These are phyloP conservation scores for Fusarium sterilihyphosum DNA, from an alignment of 2,329 filamentous ascomycete species.

Conservation along the genomic window DNA sequence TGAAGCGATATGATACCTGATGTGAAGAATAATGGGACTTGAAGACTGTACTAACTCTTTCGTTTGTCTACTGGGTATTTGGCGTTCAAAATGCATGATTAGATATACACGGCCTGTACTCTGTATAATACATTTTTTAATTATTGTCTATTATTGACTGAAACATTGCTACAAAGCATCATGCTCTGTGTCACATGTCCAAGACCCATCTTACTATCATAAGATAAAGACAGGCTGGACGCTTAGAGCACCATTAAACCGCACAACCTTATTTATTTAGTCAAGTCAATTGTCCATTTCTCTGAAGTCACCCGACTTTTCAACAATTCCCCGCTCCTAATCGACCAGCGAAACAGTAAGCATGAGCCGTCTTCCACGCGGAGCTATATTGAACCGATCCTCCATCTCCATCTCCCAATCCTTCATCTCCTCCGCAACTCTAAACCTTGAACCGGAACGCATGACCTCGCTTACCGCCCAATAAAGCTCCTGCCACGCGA, in stretches of 20 bases:
- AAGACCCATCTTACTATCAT: not conserved
- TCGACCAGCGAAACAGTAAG: not conserved
- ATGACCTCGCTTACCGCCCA: not conserved
- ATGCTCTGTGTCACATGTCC: not conserved
- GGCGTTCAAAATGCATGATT: not conserved
- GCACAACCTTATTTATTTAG: too few species aligned
- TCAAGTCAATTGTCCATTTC: too few species aligned
- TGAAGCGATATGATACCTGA: not conserved
- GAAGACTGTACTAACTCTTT: not conserved
- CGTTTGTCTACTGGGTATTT: not conserved
- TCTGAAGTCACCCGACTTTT: accelerated
- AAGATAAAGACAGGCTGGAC: not conserved
- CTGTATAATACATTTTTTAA: not conserved
- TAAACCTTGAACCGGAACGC: accelerated
- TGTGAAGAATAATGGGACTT: not conserved
- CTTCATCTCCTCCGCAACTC: not conserved
- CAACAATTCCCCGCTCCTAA: not conserved
- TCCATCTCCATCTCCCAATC: not conserved
- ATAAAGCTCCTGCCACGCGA: not conserved
- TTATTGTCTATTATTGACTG: too few species aligned
- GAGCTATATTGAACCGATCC: not conserved
- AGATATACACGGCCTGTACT: not conserved
- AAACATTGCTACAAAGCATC: accelerated
- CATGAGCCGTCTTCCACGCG: not conserved
- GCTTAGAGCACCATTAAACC: not conserved